Base-by-base conservation (phyloP, 1,139 yeast genomes). In the Zygosaccharomyces sapae region DNA sequence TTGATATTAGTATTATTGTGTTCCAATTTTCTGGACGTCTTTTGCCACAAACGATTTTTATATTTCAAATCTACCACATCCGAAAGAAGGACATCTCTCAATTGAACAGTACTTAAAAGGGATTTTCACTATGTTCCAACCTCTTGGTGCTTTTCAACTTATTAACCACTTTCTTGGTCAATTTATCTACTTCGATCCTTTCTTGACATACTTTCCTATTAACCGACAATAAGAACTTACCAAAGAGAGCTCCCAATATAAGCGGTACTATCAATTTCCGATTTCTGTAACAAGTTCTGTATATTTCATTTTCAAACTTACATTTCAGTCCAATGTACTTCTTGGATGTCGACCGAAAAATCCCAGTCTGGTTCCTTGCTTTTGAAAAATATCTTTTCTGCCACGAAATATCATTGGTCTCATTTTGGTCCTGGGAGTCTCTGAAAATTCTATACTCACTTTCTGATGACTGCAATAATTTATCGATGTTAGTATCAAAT, bases 271-370 rank as follows among this genome's bases (percentile, higher is more conserved):
- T 55, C 8, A 67, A 54, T 39, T 59, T 58, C 55, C 73, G 77
- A 55, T 75, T 73, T 44, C 72, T 68, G 30, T 70, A 61, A 33
- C 81, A 62, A 3, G 79, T 71, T n/a, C 75, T 74, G 36, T 76
- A 63, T 30, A 83, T 59, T 44, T 83, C 74, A 52, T 76, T 77
- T 53, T 79, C 78, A 43, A 83, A 63, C 58, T 76, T 80, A 59
- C 92, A 84, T 49, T 72, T 74, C 50, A 82, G 65, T 47, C 82
- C 75, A 64, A 83, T 67, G 79, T 81, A 79, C 63, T 80, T 73
- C 70, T 78, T 70, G 74, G 89, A 81, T 74, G 79, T 75, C 70
- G 90, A 83, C 70, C 90, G 85, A 74, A 83, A 70, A 75, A 79
- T 58, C 70, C 74, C 66, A 71, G 73, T 62, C 63, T 67, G 44